Conservation (phyloP, 306 rosid species). For the Casuarina equisetifolia region DNA sequence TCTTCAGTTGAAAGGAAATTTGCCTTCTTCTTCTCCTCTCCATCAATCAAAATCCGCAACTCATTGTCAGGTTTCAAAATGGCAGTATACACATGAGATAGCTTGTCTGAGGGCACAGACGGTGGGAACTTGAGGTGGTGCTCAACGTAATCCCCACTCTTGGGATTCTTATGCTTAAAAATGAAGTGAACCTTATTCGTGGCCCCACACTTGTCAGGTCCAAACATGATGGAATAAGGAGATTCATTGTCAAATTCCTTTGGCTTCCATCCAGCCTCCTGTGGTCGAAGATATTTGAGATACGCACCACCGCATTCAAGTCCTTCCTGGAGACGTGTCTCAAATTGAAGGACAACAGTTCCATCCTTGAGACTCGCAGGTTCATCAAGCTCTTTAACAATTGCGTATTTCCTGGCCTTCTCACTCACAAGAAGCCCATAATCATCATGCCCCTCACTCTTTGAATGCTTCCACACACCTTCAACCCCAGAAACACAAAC, state of each 20-base stretch:
- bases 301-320: slow-evolving; percentile 99
- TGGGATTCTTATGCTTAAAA: slow-evolving; percentile 90
- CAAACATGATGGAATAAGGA: slow-evolving; percentile 91
- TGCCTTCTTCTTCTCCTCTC: slow-evolving; percentile 54
- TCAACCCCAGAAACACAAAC: slow-evolving; percentile 16
- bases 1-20: slow-evolving; percentile 73
- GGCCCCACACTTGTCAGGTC: slow-evolving; percentile 95
- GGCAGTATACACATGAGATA: slow-evolving; percentile 91
- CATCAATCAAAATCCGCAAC: slow-evolving; percentile 44
- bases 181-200: slow-evolving; percentile 98
- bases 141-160: slow-evolving; percentile 71
- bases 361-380: slow-evolving; percentile 70
- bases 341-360: slow-evolving; percentile 81
- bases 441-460: slow-evolving; percentile 96
- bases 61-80: slow-evolving; percentile 53
- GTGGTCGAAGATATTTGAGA: slow-evolving; percentile 87
- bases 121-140: slow-evolving; percentile 89
- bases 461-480: slow-evolving; percentile 90
- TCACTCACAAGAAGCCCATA: slow-evolving; percentile 90
- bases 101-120: slow-evolving; percentile 84
- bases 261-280: slow-evolving; percentile 82
- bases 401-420: slow-evolving; percentile 84
- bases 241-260: slow-evolving; percentile 80
- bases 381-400: slow-evolving; percentile 70
- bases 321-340: slow-evolving; percentile 84